Evolutionary conservation across 768 basidiomycete species (phyloP).

Genomic region (Lenzites betulinus): DNA sequence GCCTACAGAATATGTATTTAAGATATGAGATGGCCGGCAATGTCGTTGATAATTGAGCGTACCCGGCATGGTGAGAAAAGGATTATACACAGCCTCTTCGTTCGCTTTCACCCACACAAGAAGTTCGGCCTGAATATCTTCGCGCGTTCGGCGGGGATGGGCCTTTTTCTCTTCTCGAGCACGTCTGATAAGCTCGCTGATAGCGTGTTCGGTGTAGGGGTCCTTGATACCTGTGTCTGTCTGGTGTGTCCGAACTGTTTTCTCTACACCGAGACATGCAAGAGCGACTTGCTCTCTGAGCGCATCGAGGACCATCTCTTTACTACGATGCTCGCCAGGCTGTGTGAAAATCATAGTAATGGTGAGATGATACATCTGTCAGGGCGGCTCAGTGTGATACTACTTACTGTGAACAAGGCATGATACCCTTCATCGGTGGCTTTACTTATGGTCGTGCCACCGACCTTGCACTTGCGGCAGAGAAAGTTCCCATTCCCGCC

Average conservation of each 20-base stretch:
- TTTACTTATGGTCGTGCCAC: constrained; percentile 1
- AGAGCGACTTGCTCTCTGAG: constrained; percentile 30
- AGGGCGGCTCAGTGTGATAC: no score
- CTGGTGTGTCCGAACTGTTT: constrained; percentile 32
- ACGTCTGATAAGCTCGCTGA: constrained; percentile 34
- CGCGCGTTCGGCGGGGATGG: background rate
- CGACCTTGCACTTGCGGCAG: constrained; percentile 33
- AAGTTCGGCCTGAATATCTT: constrained; percentile 24
- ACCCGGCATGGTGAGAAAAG: background rate
- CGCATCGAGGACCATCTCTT: background rate
- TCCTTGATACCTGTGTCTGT: constrained; percentile 43
- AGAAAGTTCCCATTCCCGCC: constrained; percentile 42
- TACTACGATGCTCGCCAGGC: background rate
- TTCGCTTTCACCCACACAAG: constrained; percentile 22
- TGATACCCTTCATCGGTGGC: constrained; percentile 6
- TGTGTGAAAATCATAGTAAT: background rate
- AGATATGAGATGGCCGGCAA: no score
- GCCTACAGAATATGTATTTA: background rate
- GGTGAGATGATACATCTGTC: no score
- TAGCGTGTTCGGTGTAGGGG: constrained; percentile 40
- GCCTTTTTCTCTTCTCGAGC: background rate
- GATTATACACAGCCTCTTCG: background rate
- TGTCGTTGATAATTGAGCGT: no score
- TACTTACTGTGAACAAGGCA: constrained; percentile 3
- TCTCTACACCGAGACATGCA: constrained; percentile 37